A percentile compares a stretch with the other conserved stretches of the same genome.
These are phyloP conservation scores for Schrenkiella parvula DNA, from an alignment of 345 rosid species.

Conservation along the genomic window DNA sequence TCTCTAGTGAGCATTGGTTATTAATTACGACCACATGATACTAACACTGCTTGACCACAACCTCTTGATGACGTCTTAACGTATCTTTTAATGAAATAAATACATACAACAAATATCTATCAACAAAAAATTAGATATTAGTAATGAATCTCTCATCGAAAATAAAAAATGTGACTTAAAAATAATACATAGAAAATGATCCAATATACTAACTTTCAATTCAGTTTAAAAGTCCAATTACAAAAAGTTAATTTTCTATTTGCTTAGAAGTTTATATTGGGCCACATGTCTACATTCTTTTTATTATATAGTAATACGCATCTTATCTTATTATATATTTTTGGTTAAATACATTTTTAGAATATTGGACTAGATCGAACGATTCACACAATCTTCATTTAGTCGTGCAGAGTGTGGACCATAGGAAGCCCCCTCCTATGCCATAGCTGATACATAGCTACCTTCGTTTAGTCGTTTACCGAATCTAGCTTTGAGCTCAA, in stretches of 20 bases:
- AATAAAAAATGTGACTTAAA: background rate
- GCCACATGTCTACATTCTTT: background rate
- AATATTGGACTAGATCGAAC: background rate
- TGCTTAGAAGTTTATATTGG: background rate
- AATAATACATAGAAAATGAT: background rate
- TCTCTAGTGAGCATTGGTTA: background rate
- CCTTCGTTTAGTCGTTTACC: conserved; percentile 23
- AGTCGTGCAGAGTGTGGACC: conserved; percentile 19
- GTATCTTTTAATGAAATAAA: background rate
- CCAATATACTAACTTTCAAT: background rate
- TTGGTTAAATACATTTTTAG: background rate
- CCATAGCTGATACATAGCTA: conserved; percentile 6
- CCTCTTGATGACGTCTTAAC: background rate
- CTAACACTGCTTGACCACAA: background rate
- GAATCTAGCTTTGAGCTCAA: conserved; percentile 24
- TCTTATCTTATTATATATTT: background rate
- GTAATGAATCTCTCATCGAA: background rate
- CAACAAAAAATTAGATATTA: background rate
- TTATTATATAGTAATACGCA: background rate
- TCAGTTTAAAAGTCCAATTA: background rate
- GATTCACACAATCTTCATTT: background rate
- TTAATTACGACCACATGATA: background rate
- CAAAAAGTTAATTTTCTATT: background rate
- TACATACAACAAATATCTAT: background rate
- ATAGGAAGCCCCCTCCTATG: background rate